phyloP scores from a whole-genome alignment of 2,329 filamentous ascomycete genomes.

The Epichloe aotearoae region DNA sequence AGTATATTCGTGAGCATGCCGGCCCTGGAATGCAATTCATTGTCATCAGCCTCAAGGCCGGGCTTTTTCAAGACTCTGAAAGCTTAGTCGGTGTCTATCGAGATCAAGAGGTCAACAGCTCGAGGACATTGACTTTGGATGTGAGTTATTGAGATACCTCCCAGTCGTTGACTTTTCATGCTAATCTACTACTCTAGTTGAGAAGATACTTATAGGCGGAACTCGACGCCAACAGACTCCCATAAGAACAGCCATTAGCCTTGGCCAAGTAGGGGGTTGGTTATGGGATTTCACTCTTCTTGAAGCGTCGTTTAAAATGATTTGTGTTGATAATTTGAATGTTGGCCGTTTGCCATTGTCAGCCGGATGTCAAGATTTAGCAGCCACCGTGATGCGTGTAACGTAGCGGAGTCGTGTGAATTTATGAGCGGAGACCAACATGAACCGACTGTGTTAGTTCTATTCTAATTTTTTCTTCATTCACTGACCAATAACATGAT shows the following conservation, averaged over 20 bases:
- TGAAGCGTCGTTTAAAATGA: too few species aligned
- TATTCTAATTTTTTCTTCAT: too few species aligned
- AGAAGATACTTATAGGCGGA: constrained; percentile 20
- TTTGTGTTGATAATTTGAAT: too few species aligned
- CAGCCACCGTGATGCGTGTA: too few species aligned
- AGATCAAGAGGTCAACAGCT: constrained; percentile 88
- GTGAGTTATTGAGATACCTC: constrained; percentile 43
- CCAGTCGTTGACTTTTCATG: background rate
- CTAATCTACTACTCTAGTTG: constrained; percentile 13
- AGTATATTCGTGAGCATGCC: constrained; percentile 88
- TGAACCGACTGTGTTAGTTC: too few species aligned
- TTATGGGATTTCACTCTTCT: too few species aligned
- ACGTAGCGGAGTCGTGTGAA: too few species aligned
- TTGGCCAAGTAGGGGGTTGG: background rate
- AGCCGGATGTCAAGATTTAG: too few species aligned
- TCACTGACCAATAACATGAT: too few species aligned
- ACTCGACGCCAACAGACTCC: background rate
- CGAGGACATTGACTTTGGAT: constrained; percentile 83
- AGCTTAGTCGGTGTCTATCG: constrained; percentile 90
- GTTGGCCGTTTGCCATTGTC: too few species aligned
- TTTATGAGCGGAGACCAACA: too few species aligned
- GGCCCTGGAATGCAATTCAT: constrained; percentile 98
- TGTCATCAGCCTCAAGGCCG: constrained; percentile 91
- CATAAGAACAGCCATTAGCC: background rate
- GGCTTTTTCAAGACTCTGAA: constrained; percentile 92